These are phyloP conservation scores for Rehmannia glutinosa DNA, from an alignment of 257 asterid genomes.

Conservation along the genomic window DNA sequence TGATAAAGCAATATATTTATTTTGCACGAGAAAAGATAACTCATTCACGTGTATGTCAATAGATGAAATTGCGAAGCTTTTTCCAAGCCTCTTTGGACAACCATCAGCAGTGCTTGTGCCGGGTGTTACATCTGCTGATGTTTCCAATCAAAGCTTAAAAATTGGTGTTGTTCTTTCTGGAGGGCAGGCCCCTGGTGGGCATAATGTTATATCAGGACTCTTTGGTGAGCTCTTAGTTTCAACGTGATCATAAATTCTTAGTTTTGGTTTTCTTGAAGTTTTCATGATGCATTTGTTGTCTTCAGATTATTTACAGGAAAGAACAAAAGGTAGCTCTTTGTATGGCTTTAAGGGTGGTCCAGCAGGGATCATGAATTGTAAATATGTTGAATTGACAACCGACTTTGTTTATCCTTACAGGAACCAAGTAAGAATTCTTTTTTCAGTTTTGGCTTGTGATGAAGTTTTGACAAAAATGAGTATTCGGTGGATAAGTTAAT, in stretches of 20 bases:
- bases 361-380: slow-evolving; percentile 76
- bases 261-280: neutral
- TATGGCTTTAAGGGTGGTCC: slow-evolving; percentile 86
- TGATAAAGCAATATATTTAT: neutral
- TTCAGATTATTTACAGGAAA: slow-evolving; percentile 63
- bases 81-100: slow-evolving; percentile 61
- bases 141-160: slow-evolving; percentile 37
- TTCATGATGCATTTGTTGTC: neutral
- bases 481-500: neutral
- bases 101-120: slow-evolving; percentile 63
- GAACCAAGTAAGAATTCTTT: slow-evolving; percentile 44
- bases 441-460: neutral
- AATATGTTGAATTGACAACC: slow-evolving; percentile 50
- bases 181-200: slow-evolving; percentile 92
- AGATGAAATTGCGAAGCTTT: slow-evolving; percentile 71
- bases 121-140: slow-evolving; percentile 18
- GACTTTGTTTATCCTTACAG: slow-evolving; percentile 66
- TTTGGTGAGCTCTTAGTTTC: slow-evolving; percentile 34
- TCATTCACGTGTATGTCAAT: slow-evolving; percentile 7
- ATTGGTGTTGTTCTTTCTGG: slow-evolving; percentile 77
- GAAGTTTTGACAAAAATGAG: neutral
- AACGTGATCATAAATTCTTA: neutral
- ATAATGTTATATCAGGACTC: slow-evolving; percentile 74
- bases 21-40: neutral
- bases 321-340: slow-evolving; percentile 66